Conservation (phyloP, 2,329 filamentous ascomycete species). For the Colletotrichum orbiculare region DNA sequence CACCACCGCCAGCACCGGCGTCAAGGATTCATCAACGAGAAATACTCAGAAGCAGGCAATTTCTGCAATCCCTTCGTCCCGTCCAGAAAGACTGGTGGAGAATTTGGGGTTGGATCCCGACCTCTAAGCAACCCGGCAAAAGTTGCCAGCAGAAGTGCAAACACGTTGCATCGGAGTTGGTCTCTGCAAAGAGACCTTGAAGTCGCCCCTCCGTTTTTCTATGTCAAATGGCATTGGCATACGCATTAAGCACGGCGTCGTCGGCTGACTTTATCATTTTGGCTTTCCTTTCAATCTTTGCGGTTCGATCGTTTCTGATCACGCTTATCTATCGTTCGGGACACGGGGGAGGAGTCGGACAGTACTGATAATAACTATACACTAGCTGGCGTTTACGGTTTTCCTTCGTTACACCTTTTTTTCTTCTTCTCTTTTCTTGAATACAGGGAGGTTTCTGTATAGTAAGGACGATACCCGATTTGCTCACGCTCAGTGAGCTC, state of each 20-base stretch:
- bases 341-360: conserved; percentile 7
- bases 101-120: conserved; percentile 23
- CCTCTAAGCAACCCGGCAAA: not conserved
- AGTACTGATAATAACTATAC: conserved; percentile 10
- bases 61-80: conserved; percentile 18
- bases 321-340: conserved; percentile 3
- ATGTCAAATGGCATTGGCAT: conserved; percentile 24
- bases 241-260: conserved; percentile 33
- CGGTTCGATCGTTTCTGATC: conserved; percentile 2
- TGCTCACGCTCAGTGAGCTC: conserved; percentile 27
- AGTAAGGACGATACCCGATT: conserved; percentile 36
- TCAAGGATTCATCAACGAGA: conserved; percentile 17
- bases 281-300: not conserved
- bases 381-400: conserved; percentile 29
- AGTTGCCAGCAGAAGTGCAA: not conserved
- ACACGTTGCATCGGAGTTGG: not conserved
- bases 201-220: not conserved
- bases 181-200: conserved; percentile 1
- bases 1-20: conserved; percentile 6
- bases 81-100: conserved; percentile 19
- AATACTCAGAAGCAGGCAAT: conserved; percentile 24
- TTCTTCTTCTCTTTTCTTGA: too few relatives aligned
- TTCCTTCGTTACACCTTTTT: conserved; percentile 1
- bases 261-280: conserved; percentile 9
- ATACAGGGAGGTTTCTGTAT: conserved; percentile 31